These are phyloP conservation scores for Aegilops tauschii DNA, from an alignment of 176 grass and related monocot species.

Conservation along the genomic window DNA sequence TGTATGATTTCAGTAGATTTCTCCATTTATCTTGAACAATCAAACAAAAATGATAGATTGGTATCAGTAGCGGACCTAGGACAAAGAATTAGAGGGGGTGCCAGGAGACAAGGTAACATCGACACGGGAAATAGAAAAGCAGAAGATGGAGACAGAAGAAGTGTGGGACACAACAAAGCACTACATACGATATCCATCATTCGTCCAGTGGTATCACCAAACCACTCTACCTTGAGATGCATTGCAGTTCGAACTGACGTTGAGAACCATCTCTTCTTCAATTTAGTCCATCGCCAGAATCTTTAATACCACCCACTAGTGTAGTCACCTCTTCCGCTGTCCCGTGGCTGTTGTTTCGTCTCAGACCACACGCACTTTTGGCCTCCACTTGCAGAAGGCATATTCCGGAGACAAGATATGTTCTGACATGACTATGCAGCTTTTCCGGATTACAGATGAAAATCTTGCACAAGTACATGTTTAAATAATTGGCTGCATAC, in stretches of 20 bases:
- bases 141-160: neutral
- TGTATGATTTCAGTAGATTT: neutral
- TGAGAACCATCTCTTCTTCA: neutral
- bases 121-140: neutral
- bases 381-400: neutral
- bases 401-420: neutral
- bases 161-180: neutral
- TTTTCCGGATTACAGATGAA: neutral
- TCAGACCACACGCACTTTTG: neutral
- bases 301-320: neutral
- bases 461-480: neutral
- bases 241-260: slow-evolving; percentile 13
- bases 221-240: slow-evolving; percentile 20
- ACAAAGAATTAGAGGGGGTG: neutral
- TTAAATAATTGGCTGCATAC: too few relatives aligned
- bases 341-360: slow-evolving; percentile 24
- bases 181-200: neutral
- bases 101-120: neutral
- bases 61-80: neutral
- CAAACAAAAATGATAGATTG: neutral
- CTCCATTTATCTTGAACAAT: slow-evolving; percentile 6
- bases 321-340: neutral
- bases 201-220: neutral
- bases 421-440: neutral
- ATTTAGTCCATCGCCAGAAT: neutral